Base-by-base conservation (phyloP, 139 green algal genomes). In the Chloropicon primus region DNA sequence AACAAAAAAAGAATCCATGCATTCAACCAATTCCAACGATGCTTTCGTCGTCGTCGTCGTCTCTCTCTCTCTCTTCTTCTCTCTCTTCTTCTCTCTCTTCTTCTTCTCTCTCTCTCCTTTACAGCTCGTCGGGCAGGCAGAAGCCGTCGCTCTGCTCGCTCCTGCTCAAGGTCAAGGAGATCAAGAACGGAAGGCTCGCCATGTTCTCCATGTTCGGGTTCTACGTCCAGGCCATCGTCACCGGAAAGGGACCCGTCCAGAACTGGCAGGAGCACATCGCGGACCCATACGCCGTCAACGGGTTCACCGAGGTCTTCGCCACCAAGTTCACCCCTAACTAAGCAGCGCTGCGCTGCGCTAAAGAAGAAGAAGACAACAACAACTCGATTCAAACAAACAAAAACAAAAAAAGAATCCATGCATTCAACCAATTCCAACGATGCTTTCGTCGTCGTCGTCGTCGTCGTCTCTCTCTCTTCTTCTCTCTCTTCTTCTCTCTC, bases 141-240 rank as follows among this genome's bases (percentile, higher is more conserved):
- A 62, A 62, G 41, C 10, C 41, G 41, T 62, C 41, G 41, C 41
- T 62, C 41, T 5, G 41, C 10, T 62, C 41, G 41, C 41, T 62
- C 41, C 10, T 62, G 81, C 86, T 93, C 21, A 90, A 92, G 89
- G 89, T 96, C 2, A 97, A 97, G 90, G 92, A 97, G 89, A 92
- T 96, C 84, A 94, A 94, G 86, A 96, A 97, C 83, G 92, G 91
- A 74, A 87, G 92, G 71, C 83, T 97, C 17, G 92, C 92, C 76
- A 96, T 96, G 92, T 91, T 97, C 80, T 90, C 90, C 53, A 91
- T 89, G 84, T 26, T 78, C 2, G 83, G 84, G 0, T 83, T 94
- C 90, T 95, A 94, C 79, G 85, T 94, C 1, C 92, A 96, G 87
- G 88, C 82, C 53, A 92, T 93, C 27, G 81, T 83, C 23, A 90